Base-by-base conservation (phyloP, 169 alveolate genomes). In the Plasmodium cynomolgi region DNA sequence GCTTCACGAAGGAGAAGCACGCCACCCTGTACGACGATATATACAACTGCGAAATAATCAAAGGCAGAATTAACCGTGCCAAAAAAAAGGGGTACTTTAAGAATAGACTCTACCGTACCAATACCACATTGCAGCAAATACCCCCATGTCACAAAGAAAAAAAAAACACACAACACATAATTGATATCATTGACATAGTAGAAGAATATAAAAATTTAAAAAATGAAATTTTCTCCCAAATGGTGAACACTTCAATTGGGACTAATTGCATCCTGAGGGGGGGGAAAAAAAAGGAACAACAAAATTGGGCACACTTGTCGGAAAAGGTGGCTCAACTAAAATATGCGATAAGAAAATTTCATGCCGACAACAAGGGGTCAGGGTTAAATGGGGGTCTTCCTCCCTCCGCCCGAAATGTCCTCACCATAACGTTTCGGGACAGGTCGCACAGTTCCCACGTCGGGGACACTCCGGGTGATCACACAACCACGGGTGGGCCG, bases 41-140 rank as follows among this genome's bases (percentile, higher is more conserved):
- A 54, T 86, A 86, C 62, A 86, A 86, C 54, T 86, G 93, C 37
- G 93, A 86, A 86, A 6, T 86, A 50, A 77, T 86, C 47, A 86
- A 77, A 77, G 50, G 81, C 31, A 62, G 86, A 77, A 50, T 86
- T 54, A 11, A 31, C 7, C 58, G 39, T 6, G 15, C 39, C 31
- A 54, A 47, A 54, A 54, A 47, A 54, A 86, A 29, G 20, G 86
- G 62, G 2, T 77, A 86, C 34, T 75, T 77, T 56, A 86, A 86
- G 68, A 86, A 71, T 29, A 44, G 37, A 34, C 33, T 84, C n/a
- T 72, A 72, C 54, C 84, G 50, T 8, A 68, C 31, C 1, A 68
- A 68, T 2, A 41, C 71, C 50, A 72, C 58, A 4, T 84, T 84
- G 54, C 23, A 31, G 15, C 29, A 29, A 81, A 50, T 39, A 1